Evolutionary conservation across 177 flowering plant species (phyloP).

Genomic region (Tripterygium wilfordii): DNA sequence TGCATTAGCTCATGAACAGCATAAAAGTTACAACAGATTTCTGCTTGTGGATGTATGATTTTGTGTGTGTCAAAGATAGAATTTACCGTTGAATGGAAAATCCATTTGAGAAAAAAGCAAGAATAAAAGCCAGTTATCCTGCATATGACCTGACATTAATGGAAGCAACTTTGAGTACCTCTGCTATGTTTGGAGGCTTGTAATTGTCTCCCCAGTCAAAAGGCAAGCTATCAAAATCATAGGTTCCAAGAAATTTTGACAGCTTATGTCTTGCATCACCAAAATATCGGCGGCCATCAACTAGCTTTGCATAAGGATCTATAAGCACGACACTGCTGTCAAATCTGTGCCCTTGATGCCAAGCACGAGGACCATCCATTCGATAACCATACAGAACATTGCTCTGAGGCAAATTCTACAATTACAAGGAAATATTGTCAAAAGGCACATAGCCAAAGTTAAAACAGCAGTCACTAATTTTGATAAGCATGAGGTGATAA

Average conservation of each 20-base stretch:
- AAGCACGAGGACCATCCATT: constrained; percentile 76
- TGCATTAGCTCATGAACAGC: no score
- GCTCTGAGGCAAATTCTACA: constrained; percentile 68
- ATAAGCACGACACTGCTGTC: constrained; percentile 61
- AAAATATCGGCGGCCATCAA: constrained; percentile 77
- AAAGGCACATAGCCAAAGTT: no score
- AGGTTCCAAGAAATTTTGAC: constrained; percentile 73
- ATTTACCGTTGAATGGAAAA: no score
- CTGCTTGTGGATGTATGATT: no score
- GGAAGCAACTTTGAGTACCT: constrained; percentile 39
- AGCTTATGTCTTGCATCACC: constrained; percentile 60
- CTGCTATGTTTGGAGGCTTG: constrained; percentile 77
- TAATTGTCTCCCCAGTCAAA: constrained; percentile 89
- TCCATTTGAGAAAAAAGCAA: no score
- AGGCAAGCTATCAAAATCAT: constrained; percentile 68
- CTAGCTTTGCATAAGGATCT: constrained; percentile 92
- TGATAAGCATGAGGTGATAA: no score
- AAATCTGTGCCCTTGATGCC: constrained; percentile 91
- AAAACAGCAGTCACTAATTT: no score
- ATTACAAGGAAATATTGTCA: constrained; percentile 2
- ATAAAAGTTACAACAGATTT: no score
- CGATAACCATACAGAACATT: constrained; percentile 88
- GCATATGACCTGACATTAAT: background rate
- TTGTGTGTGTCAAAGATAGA: no score
- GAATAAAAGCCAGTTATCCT: background rate